phyloP scores from a whole-genome alignment of 2,329 filamentous ascomycete species.

The Calonectria multiphialidica region DNA sequence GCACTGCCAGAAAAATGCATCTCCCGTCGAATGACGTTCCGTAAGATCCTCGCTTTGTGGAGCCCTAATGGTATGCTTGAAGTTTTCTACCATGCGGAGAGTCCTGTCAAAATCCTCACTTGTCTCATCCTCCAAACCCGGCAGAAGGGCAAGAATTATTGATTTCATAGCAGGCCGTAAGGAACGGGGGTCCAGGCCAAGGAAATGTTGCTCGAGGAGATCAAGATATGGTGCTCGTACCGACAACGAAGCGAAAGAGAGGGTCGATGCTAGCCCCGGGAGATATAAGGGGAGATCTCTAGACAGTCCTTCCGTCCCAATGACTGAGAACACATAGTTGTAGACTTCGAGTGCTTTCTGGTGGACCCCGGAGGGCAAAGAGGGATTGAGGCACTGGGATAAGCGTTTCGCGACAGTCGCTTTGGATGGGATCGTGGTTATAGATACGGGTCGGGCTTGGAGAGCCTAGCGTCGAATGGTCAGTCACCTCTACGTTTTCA shows the following conservation, averaged over 20 bases:
- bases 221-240: slow-evolving; percentile 89
- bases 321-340: slow-evolving; percentile 85
- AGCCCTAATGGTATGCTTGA: slow-evolving; percentile 77
- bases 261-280: slow-evolving; percentile 86
- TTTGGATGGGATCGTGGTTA: slow-evolving; percentile 83
- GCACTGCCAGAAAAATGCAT: slow-evolving; percentile 98
- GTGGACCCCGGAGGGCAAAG: slow-evolving; percentile 94
- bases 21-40: slow-evolving; percentile 69
- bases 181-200: slow-evolving; percentile 76
- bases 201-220: slow-evolving; percentile 83
- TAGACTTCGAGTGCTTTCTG: slow-evolving; percentile 98
- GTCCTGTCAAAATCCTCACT: slow-evolving; percentile 97
- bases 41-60: slow-evolving; percentile 62
- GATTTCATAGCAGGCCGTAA: slow-evolving; percentile 92
- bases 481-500: not conserved
- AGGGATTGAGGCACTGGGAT: slow-evolving; percentile 94
- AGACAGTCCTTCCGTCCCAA: slow-evolving; percentile 84
- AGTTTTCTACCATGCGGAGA: slow-evolving; percentile 79
- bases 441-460: slow-evolving; percentile 83
- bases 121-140: slow-evolving; percentile 94
- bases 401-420: slow-evolving; percentile 87
- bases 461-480: slow-evolving; percentile 72
- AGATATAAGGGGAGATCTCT: slow-evolving; percentile 89
- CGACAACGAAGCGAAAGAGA: slow-evolving; percentile 94
- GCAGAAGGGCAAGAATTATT: slow-evolving; percentile 88